Evolutionary conservation across 768 basidiomycete genomes (phyloP).

Genomic region (Boletus sp.): DNA sequence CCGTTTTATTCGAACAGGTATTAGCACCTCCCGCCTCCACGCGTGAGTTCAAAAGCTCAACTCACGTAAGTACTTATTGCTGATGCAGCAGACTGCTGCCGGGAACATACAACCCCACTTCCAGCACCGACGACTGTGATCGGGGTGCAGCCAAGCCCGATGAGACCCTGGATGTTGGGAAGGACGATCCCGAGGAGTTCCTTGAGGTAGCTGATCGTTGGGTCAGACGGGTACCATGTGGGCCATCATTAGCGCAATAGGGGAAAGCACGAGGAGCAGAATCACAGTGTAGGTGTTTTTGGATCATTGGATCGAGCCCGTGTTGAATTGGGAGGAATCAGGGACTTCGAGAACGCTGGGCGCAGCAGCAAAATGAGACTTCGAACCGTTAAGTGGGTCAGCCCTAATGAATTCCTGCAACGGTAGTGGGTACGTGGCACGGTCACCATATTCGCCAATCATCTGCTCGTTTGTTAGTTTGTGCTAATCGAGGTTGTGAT

Average conservation of each 20-base stretch:
- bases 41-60: not conserved
- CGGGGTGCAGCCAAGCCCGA: slow-evolving; percentile 4
- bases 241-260: not conserved
- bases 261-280: not conserved
- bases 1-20: no score
- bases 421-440: no score
- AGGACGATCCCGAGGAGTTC: not conserved
- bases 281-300: not conserved
- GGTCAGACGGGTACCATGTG: not conserved
- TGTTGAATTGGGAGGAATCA: slow-evolving; percentile 1
- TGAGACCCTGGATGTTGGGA: not conserved
- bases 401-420: no score
- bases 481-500: no score
- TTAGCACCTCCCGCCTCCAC: no score
- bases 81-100: not conserved
- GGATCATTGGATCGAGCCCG: slow-evolving; percentile 3
- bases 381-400: no score
- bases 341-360: no score
- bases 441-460: no score
- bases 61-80: slow-evolving; percentile 1
- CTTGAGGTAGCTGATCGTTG: not conserved
- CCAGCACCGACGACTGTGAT: not conserved
- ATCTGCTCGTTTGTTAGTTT: no score
- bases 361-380: no score
- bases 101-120: not conserved